Evolutionary conservation across 495 filamentous ascomycete species (phyloP).

Genomic region (Annulohypoxylon bovei): DNA sequence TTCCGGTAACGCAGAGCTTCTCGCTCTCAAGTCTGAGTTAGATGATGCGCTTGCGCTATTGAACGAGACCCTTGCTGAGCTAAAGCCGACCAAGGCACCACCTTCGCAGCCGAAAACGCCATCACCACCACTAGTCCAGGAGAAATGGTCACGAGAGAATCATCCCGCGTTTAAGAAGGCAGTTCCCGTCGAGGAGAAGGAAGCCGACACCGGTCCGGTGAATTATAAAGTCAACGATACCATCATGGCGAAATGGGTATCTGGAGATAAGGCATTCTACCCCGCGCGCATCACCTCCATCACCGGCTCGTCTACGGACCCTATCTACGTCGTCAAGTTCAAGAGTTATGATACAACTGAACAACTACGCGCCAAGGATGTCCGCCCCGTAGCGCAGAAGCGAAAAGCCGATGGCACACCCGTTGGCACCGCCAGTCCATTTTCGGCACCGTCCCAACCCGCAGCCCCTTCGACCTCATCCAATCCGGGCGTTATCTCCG

Average conservation of each 20-base stretch:
- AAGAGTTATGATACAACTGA: constrained; percentile 89
- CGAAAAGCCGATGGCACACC: constrained; percentile 88
- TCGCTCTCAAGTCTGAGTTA: constrained; percentile 81
- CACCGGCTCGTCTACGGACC: constrained; percentile 86
- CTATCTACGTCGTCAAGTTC: constrained; percentile 94
- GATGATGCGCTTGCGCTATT: constrained; percentile 83
- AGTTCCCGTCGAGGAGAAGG: constrained; percentile 54
- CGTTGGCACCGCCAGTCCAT: constrained; percentile 57
- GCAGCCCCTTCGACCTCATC: constrained; percentile 46
- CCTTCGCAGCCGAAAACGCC: constrained; percentile 50
- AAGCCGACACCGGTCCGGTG: constrained; percentile 54
- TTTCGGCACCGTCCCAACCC: constrained; percentile 55
- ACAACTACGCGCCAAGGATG: constrained; percentile 83
- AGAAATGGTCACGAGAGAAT: constrained; percentile 79
- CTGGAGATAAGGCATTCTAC: constrained; percentile 91
- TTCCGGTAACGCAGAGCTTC: constrained; percentile 83
- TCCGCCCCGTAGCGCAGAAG: constrained; percentile 85
- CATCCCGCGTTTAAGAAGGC: constrained; percentile 74
- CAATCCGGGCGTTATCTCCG: constrained; percentile 78
- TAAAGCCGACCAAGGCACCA: constrained; percentile 68
- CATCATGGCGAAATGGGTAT: constrained; percentile 88
- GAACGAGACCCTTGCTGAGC: constrained; percentile 81
- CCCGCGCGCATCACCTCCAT: constrained; percentile 92
- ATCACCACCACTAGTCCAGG: constrained; percentile 61
- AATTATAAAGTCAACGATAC: constrained; percentile 88